A percentile compares a stretch with the other conserved stretches of the same genome.
These are phyloP conservation scores for Exophiala lecanii-corni DNA, from an alignment of 2,329 filamentous ascomycete genomes.

Conservation along the genomic window DNA sequence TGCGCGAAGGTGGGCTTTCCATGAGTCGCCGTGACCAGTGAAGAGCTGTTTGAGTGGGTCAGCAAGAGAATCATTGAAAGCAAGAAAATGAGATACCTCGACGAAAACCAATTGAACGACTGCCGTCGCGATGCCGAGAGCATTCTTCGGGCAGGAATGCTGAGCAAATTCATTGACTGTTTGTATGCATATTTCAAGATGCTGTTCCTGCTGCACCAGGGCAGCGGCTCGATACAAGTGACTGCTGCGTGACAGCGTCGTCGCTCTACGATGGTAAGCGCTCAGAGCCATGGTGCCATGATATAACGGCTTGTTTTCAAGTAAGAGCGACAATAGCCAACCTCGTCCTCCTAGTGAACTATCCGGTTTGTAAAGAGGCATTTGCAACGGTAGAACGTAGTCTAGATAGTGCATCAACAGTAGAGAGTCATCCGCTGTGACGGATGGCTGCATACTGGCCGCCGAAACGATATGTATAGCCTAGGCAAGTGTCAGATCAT, in stretches of 20 bases:
- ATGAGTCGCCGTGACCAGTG: neutral
- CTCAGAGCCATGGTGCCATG: constrained; percentile 3
- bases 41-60: neutral
- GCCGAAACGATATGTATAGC: no score
- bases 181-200: neutral
- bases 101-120: constrained; percentile 1
- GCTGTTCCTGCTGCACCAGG: neutral
- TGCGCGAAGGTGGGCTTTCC: neutral
- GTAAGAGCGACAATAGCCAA: neutral
- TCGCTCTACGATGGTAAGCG: neutral
- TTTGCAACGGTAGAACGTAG: constrained; percentile 2
- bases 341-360: neutral
- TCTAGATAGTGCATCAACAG: constrained; percentile 7
- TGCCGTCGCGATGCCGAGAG: neutral
- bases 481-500: no score
- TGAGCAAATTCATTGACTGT: neutral
- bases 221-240: neutral
- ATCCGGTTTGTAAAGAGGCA: neutral
- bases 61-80: neutral
- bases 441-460: no score
- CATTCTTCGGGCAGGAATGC: neutral
- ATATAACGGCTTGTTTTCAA: neutral
- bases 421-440: constrained; percentile 1
- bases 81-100: neutral
- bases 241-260: neutral